Evolutionary conservation across 2,329 filamentous ascomycete genomes (phyloP).

Genomic region (Beauveria varroae): DNA sequence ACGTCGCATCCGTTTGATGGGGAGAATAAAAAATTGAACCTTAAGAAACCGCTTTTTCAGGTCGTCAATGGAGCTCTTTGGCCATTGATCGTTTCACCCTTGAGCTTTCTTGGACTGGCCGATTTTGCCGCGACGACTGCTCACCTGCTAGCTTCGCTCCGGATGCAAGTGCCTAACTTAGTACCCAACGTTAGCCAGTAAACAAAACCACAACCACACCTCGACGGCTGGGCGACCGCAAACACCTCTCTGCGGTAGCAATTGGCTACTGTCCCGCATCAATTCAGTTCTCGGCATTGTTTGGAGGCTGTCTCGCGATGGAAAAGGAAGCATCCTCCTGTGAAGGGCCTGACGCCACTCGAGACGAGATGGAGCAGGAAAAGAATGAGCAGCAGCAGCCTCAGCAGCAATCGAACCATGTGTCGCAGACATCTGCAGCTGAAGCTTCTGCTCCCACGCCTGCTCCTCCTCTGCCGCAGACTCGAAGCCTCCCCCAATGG

Average conservation of each 20-base stretch:
- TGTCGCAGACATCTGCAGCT: not conserved
- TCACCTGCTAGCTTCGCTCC: not conserved
- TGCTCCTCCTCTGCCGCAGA: not conserved
- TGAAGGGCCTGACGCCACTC: not conserved
- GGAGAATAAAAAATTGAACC: too few relatives aligned
- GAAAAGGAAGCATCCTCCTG: not conserved
- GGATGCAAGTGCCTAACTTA: not conserved
- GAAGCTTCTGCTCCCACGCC: not conserved
- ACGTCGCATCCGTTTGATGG: not conserved
- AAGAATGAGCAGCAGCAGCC: not conserved
- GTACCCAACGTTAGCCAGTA: not conserved
- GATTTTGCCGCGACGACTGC: not conserved
- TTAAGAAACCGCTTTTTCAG: not conserved
- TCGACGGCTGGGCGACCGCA: not conserved
- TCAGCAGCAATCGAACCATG: not conserved
- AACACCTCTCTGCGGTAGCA: not conserved
- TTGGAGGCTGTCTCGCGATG: not conserved
- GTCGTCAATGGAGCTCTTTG: not conserved
- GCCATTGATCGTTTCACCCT: not conserved
- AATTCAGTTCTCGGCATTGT: not conserved
- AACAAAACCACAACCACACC: not conserved
- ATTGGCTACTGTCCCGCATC: not conserved
- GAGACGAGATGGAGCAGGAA: not conserved
- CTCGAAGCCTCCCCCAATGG: conserved; percentile 21
- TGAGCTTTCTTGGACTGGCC: not conserved